Conservation (phyloP, 306 rosid species). For the Luffa aegyptiaca region DNA sequence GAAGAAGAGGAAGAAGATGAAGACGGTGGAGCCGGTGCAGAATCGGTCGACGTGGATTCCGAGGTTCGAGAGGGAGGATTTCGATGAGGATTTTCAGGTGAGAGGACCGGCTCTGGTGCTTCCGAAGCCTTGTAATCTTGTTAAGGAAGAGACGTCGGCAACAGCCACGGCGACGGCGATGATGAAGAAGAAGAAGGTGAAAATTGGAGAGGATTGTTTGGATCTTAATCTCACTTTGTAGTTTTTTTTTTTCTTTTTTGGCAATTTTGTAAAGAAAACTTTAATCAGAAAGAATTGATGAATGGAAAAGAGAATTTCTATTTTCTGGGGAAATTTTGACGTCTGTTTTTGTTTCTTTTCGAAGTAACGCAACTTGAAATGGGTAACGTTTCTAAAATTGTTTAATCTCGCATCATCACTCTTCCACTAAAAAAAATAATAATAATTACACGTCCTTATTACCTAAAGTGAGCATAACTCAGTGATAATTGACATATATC, state of each 20-base stretch:
- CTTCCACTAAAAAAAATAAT: no score
- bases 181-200: not conserved
- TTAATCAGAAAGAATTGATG: not conserved
- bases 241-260: not conserved
- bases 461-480: no score
- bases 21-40: not conserved
- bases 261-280: not conserved
- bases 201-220: not conserved
- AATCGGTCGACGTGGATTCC: slow-evolving; percentile 9
- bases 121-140: not conserved
- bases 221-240: slow-evolving; percentile 10
- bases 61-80: slow-evolving; percentile 12
- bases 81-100: slow-evolving; percentile 3
- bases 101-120: not conserved
- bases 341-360: not conserved
- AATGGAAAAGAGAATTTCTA: not conserved
- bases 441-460: no score
- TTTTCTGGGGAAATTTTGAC: not conserved
- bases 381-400: no score
- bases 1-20: not conserved
- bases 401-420: no score
- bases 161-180: not conserved
- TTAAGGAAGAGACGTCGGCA: not conserved
- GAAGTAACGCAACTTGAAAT: not conserved
- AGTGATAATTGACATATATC: no score